Percentiles rank a stretch among this genome's conserved stretches.
phyloP scores from a whole-genome alignment of 108 stramenopile species.

The Cyclotella cryptica region DNA sequence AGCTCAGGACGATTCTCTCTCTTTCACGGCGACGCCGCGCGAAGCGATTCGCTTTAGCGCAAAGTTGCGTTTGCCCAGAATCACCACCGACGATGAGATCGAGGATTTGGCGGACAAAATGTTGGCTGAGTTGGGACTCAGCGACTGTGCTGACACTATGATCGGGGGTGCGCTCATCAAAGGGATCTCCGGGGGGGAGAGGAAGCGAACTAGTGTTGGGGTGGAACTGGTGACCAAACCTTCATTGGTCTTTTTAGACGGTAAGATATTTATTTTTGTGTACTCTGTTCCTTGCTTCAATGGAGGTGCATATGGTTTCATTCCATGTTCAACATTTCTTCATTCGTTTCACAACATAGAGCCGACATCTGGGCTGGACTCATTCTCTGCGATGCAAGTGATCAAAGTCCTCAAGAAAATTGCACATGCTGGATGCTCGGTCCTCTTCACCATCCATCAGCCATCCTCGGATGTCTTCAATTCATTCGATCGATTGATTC shows the following conservation, averaged over 20 bases:
- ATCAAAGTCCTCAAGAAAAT: constrained; percentile 84
- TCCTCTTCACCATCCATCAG: constrained; percentile 94
- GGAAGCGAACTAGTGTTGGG: constrained; percentile 75
- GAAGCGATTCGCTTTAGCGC: constrained; percentile 89
- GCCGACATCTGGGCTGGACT: constrained; percentile 79
- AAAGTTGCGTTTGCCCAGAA: constrained; percentile 71
- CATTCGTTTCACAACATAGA: constrained; percentile 1
- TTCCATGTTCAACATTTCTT: background rate
- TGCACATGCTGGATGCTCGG: constrained; percentile 76
- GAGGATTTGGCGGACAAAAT: constrained; percentile 71
- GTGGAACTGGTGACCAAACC: constrained; percentile 82
- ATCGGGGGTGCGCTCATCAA: constrained; percentile 74
- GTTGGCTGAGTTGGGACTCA: constrained; percentile 77
- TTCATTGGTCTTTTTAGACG: constrained; percentile 74
- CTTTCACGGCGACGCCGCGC: constrained; percentile 84
- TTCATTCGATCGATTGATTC: constrained; percentile 73
- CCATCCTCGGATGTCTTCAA: constrained; percentile 87
- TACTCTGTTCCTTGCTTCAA: background rate
- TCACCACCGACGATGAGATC: constrained; percentile 64
- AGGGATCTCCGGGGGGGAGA: constrained; percentile 84
- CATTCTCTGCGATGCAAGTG: constrained; percentile 77
- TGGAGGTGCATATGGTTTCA: background rate
- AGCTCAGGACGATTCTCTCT: constrained; percentile 84
- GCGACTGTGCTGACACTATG: constrained; percentile 72
- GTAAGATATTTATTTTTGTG: constrained; percentile 19